Base-by-base conservation (phyloP, 2,329 filamentous ascomycete species). In the Fusarium sp. region DNA sequence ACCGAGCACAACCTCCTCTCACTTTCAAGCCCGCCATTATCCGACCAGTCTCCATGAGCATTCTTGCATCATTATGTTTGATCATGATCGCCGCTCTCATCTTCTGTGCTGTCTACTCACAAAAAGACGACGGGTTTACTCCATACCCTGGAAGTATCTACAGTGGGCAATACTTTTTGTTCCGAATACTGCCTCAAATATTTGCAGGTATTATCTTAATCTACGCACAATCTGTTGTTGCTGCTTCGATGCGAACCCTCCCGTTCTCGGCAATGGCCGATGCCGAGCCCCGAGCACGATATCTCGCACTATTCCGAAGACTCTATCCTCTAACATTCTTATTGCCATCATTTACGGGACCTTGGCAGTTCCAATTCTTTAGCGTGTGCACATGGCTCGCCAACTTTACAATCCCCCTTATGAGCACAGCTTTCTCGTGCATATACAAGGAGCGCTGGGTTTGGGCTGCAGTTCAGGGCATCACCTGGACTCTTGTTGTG, bases 121-220 rank as follows among this genome's bases (percentile, higher is more conserved):
- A 83, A 36, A 76, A 79, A 7, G 83, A 89, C 66, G 77, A 83
- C 11, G 93, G 93, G 1, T 80, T 97, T 14, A 88, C 86, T 74
- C 78, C 84, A 5, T 97, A 94, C 75, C 80, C 82, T 32, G 85
- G 84, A 44, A 83, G 80, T 28, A 90, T 93, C 57, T 91, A 91
- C 62, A 90, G 90, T 48, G 85, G 84, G 10, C 85, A 89, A 67
- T 97, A 96, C 78, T 97, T 97, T 76, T 78, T 96, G 45, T 96
- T 97, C 77, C 87, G 93, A 63, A 92, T 97, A 67, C 80, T 97
- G 2, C 94, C 95, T 3, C 93, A 94, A 56, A 81, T 97, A 0
- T 75, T 96, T 15, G 92, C 89, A 1, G 88, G 88, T 20, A 68
- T 90, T 14, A 80, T 97, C 34, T 83, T 96, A 44, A 77, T 97